Evolutionary conservation across 2,329 filamentous ascomycete species (phyloP).

Genomic region (Cladosporium sp.): DNA sequence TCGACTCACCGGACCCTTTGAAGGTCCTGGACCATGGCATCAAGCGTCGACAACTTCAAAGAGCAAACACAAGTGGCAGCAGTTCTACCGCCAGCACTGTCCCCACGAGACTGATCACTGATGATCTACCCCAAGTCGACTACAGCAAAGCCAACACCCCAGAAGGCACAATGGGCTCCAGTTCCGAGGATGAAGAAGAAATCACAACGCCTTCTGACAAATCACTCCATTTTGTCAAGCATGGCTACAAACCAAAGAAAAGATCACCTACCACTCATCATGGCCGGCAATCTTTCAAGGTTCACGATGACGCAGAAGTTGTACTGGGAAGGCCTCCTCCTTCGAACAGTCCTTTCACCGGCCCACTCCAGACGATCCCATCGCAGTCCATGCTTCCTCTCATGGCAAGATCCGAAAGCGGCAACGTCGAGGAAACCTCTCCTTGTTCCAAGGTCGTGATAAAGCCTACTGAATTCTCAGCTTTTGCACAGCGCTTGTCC

Average conservation of each 20-base stretch:
- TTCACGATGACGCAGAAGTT: constrained; percentile 15
- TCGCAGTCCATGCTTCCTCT: constrained; percentile 21
- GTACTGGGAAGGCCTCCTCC: constrained; percentile 17
- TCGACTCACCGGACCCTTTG: constrained; percentile 22
- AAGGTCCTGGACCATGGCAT: constrained; percentile 25
- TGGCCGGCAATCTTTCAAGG: constrained; percentile 7
- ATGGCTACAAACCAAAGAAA: constrained; percentile 12
- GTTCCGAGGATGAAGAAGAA: constrained; percentile 23
- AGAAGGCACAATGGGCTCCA: constrained; percentile 19
- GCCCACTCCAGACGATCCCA: constrained; percentile 24
- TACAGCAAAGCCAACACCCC: constrained; percentile 22
- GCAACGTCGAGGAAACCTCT: neutral
- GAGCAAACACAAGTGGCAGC: constrained; percentile 17
- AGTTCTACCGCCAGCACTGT: constrained; percentile 14
- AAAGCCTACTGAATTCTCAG: constrained; percentile 12
- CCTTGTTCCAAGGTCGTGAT: constrained; percentile 3
- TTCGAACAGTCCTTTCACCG: constrained; percentile 24
- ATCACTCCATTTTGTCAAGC: constrained; percentile 8
- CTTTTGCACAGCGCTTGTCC: constrained; percentile 15
- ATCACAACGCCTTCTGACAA: constrained; percentile 19
- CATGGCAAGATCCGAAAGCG: neutral
- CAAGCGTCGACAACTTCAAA: constrained; percentile 21
- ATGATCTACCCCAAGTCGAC: constrained; percentile 10
- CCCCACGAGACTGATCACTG: constrained; percentile 1
- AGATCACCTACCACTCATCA: constrained; percentile 9